Evolutionary conservation across 495 filamentous ascomycete genomes (phyloP), one percentile per base, ranked within the genome.

Genomic region (Annulohypoxylon maeteangense): DNA sequence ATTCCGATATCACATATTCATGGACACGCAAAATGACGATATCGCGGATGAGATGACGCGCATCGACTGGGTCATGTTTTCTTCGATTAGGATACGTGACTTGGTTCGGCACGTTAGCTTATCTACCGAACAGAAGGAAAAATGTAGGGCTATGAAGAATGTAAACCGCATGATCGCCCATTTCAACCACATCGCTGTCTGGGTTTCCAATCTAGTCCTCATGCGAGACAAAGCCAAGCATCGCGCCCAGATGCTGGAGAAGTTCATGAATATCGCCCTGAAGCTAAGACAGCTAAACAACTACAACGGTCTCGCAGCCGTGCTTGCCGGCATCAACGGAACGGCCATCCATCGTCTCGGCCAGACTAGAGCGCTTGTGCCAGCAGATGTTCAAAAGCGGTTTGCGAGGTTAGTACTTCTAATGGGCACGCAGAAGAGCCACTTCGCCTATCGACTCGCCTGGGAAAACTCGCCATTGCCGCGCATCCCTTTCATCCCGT

Each of bases 61-160:
- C 58, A 94, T 98, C 44, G 95, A 98, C 81, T 98, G 95, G 95
- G 87, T 93, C 75, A 94, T 97, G 89, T 97, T 97, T 79, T 94
- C 91, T 70, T 91, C 93, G n/a, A 96, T 98, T 76, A 90, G 92
- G n/a, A 91, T 94, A 45, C 91, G 95, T 51, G 96, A 99, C 79
- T 86, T 98, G 4, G 91, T 98, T 53, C 90, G 96, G 1, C 91
- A 97, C 78, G 93, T 97, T 67, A 93, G 89, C 73, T 81, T 97
- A 50, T 86, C 90, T 4, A 79, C 86, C 2, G 87, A 90, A 31
- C 82, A 88, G 65, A 92, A 91, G 79, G 90, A 93, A 62, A 92
- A 90, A 72, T 91, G 90, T 76, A 90, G 89, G 74, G 91, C 89
- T 76, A 82, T 98, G 69, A 87, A 89, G 65, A 91, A 96, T 75